Evolutionary conservation across 2,329 filamentous ascomycete genomes (phyloP).

Genomic region (Colletotrichum falcatum): DNA sequence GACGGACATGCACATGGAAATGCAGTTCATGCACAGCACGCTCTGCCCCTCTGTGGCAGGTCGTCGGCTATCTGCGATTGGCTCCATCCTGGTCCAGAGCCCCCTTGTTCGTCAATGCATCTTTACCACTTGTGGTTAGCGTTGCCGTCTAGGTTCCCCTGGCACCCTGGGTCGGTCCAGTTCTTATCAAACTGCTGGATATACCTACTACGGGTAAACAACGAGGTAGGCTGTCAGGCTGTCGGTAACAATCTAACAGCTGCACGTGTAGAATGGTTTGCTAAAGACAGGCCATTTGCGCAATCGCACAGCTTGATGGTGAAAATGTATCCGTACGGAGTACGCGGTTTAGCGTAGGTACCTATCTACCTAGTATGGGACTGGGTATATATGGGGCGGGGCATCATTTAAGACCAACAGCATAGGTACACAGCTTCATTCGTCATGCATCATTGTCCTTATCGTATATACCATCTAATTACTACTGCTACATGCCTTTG

Average conservation of each 20-base stretch:
- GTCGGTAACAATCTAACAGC: not conserved
- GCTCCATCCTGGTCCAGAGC: constrained; percentile 11
- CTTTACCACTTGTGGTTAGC: constrained; percentile 18
- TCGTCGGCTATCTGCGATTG: constrained; percentile 21
- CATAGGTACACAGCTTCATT: not conserved
- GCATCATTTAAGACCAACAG: not conserved
- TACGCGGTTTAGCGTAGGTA: no score
- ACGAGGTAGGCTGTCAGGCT: not conserved
- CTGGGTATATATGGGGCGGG: no score
- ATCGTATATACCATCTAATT: constrained; percentile 11
- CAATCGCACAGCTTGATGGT: no score
- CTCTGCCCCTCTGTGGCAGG: constrained; percentile 17
- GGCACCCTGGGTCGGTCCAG: not conserved
- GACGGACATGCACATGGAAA: constrained; percentile 19
- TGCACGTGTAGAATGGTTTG: not conserved
- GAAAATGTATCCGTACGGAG: no score
- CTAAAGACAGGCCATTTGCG: no score
- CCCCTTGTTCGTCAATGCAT: constrained; percentile 34
- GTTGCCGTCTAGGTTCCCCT: constrained; percentile 5
- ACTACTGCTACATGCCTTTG: constrained; percentile 11
- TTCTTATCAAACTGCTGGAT: not conserved
- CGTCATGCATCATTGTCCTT: constrained; percentile 28
- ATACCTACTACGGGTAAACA: no score
- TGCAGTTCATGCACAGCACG: constrained; percentile 35
- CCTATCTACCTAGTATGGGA: no score